These are phyloP conservation scores for Phalaenopsis aphrodite DNA, from an alignment of 106 monocot species.

Conservation along the genomic window DNA sequence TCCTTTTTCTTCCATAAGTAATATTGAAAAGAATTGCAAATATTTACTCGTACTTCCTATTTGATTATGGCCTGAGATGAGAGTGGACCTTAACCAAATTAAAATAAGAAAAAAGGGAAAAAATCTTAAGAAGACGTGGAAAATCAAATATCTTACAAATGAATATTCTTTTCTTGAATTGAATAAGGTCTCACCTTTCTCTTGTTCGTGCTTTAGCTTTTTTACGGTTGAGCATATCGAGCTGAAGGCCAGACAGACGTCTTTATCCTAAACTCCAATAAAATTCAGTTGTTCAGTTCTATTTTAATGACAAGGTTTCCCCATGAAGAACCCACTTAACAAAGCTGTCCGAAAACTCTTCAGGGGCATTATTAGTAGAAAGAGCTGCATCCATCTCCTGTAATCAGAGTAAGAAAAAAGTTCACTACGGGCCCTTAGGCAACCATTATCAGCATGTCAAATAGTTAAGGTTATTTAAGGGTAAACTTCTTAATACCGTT, in stretches of 20 bases:
- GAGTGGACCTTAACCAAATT: not conserved
- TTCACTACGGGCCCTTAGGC: not conserved
- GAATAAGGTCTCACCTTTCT: not conserved
- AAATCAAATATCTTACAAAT: slow-evolving; percentile 4
- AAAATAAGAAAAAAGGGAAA: not conserved
- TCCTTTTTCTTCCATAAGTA: not conserved
- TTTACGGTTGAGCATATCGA: not conserved
- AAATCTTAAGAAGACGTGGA: not conserved
- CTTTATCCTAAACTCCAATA: not conserved
- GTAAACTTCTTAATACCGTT: no score
- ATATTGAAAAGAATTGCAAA: not conserved
- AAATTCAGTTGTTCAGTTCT: not conserved
- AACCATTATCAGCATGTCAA: not conserved
- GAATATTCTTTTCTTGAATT: not conserved
- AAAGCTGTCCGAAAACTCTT: slow-evolving; percentile 6
- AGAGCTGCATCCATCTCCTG: not conserved
- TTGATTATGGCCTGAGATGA: not conserved
- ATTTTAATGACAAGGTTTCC: not conserved
- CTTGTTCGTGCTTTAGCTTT: not conserved
- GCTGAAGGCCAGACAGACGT: not conserved
- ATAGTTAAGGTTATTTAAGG: no score
- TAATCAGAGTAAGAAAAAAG: not conserved
- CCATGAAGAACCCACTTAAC: slow-evolving; percentile 5
- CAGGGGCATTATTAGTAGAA: not conserved
- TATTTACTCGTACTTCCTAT: slow-evolving; percentile 4